Base-by-base conservation (phyloP, 495 filamentous ascomycete species). In the Podospora pseudocomata region DNA sequence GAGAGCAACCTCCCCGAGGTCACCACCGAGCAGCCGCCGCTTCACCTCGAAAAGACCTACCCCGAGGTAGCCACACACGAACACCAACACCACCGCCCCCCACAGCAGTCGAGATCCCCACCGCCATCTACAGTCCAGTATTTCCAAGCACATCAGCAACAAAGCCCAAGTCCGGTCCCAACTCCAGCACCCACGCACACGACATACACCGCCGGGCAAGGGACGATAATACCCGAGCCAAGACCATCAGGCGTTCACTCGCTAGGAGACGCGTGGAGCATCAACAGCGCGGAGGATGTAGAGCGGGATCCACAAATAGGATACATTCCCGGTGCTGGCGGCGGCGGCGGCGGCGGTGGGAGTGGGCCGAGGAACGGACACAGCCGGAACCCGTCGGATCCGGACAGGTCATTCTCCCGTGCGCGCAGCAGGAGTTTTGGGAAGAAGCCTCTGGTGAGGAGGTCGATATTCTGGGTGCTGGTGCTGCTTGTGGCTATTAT, bases 381-480 rank as follows among this genome's bases (percentile, higher is more conserved):
- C 15, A 49, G 13, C 39, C 39, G 39, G 6, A 5, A 49, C 15
- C 39, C 13, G 7, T 49, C 39, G 2, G 39, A 16, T 6, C 39
- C 39, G 15, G 39, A 49, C 39, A 5, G 39, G 5, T 49, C 39
- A 2, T 49, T 28, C 11, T 6, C 59, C 26, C 27, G 26, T 26
- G 16, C 30, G 59, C 23, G 30, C n/a, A 26, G 59, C 20, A 28
- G 59, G 26, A 61, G 59, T 6, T 18, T 26, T 28, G 27, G 26
- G 26, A 61, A 28, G 59, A 61, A 18, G 27, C 27, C 54, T 19
- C 13, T 66, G 2, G 70, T 65, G 65, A 70, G 34, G 56, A 13
- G 67, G 23, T 39, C 65, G 0, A 60, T 68, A 4, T 20, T 67
- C 16, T 71, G 67, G 72, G 60, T 70, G 73, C 76, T 65, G 16